Evolutionary conservation across 2,329 filamentous ascomycete genomes (phyloP).

Genomic region (Fonsecaea pugnacius): DNA sequence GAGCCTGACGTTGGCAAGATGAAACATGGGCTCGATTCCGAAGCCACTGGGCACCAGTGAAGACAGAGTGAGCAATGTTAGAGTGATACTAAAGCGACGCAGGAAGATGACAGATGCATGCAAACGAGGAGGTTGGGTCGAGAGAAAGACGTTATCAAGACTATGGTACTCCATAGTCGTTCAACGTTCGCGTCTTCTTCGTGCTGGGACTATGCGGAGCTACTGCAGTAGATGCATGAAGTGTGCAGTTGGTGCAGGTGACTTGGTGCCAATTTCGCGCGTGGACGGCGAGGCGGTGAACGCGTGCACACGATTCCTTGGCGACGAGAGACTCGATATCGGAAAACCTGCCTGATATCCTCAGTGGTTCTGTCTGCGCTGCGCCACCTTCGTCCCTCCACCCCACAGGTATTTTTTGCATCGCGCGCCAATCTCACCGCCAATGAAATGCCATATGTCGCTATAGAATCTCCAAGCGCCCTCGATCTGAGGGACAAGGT

Average conservation of each 20-base stretch:
- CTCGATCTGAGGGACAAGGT: slow-evolving; percentile 18
- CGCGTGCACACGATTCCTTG: neutral
- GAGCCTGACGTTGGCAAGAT: slow-evolving; percentile 19
- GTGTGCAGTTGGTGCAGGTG: slow-evolving; percentile 14
- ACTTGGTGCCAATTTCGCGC: slow-evolving; percentile 23
- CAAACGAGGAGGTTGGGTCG: slow-evolving; percentile 32
- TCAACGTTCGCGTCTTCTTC: slow-evolving; percentile 26
- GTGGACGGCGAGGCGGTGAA: slow-evolving; percentile 4
- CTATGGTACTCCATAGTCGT: slow-evolving; percentile 13
- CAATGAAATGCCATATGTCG: slow-evolving; percentile 16
- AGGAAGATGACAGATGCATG: slow-evolving; percentile 25
- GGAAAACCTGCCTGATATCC: neutral
- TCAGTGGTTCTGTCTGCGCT: neutral
- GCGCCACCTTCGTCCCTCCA: slow-evolving; percentile 20
- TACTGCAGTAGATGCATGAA: slow-evolving; percentile 15
- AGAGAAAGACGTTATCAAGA: neutral
- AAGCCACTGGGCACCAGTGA: slow-evolving; percentile 22
- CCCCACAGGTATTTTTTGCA: slow-evolving; percentile 16
- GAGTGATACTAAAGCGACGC: slow-evolving; percentile 11
- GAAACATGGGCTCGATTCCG: slow-evolving; percentile 28
- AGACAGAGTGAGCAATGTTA: neutral
- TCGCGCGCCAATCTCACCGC: slow-evolving; percentile 23
- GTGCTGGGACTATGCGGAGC: slow-evolving; percentile 19
- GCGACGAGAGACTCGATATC: neutral
- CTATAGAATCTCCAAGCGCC: slow-evolving; percentile 22